Conservation (phyloP, 495 filamentous ascomycete species). For the Talaromyces adpressus region DNA sequence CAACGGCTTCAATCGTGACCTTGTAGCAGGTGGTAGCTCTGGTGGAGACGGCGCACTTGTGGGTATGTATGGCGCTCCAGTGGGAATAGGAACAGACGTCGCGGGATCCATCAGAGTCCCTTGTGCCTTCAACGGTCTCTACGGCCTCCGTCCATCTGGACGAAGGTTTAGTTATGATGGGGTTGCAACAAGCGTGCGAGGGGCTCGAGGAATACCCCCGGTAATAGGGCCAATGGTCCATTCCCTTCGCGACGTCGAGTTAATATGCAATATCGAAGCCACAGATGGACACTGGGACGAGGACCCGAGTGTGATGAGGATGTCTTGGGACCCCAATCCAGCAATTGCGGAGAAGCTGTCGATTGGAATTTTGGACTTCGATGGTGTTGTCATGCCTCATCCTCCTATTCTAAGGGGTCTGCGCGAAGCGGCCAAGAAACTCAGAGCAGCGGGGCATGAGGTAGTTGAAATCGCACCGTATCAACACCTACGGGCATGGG, state of each 20-base stretch:
- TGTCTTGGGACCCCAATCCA: conserved; percentile 32
- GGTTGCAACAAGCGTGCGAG: too few relatives aligned
- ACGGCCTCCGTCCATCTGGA: conserved; percentile 44
- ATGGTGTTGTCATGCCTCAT: not conserved
- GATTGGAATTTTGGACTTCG: not conserved
- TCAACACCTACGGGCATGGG: too few relatives aligned
- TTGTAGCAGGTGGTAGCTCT: conserved; percentile 56
- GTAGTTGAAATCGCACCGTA: too few relatives aligned
- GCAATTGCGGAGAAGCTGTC: not conserved
- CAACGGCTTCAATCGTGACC: conserved; percentile 47
- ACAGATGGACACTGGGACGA: too few relatives aligned
- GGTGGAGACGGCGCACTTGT: conserved; percentile 62
- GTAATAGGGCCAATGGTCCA: too few relatives aligned
- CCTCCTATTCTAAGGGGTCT: not conserved
- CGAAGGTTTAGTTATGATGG: too few relatives aligned
- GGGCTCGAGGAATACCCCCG: too few relatives aligned
- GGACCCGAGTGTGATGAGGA: conserved; percentile 48
- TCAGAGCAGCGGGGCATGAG: not conserved
- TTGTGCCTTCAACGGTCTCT: conserved; percentile 56
- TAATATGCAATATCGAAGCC: too few relatives aligned
- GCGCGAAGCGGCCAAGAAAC: too few relatives aligned
- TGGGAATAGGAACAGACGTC: conserved; percentile 65
- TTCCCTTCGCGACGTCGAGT: too few relatives aligned
- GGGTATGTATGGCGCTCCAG: conserved; percentile 46
- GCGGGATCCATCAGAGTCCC: conserved; percentile 60